phyloP scores from a whole-genome alignment of 805 yeast species.

The Maudiozyma saulgeensis region DNA sequence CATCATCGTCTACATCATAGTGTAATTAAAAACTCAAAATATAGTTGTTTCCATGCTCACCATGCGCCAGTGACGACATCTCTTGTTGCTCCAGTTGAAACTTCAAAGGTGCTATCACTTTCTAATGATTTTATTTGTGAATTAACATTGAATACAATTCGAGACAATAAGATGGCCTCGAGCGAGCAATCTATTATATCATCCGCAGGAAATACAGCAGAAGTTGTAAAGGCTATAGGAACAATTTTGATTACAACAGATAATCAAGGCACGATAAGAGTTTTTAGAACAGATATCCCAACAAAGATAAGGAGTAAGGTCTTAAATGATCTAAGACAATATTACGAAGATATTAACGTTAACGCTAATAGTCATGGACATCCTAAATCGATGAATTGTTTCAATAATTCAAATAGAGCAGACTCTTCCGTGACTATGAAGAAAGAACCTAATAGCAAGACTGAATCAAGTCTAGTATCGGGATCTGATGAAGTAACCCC shows the following conservation, averaged over 20 bases:
- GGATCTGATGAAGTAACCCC: background rate
- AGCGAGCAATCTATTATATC: background rate
- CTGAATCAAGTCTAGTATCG: background rate
- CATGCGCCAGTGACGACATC: conserved; percentile 67
- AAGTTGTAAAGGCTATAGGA: conserved; percentile 27
- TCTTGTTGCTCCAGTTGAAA: conserved; percentile 62
- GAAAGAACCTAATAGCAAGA: background rate
- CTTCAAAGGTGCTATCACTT: conserved; percentile 53
- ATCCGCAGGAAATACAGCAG: background rate
- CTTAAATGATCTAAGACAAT: conserved; percentile 11
- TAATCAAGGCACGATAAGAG: conserved; percentile 57
- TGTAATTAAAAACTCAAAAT: conserved; percentile 37
- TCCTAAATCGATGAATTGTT: background rate
- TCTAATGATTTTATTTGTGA: conserved; percentile 79
- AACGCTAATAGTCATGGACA: background rate
- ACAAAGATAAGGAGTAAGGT: conserved; percentile 33
- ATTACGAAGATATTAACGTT: background rate
- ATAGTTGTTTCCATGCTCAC: conserved; percentile 70
- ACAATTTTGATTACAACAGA: conserved; percentile 68
- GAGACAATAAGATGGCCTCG: background rate
- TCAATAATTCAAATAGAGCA: background rate
- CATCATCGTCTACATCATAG: background rate
- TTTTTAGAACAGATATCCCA: conserved; percentile 72
- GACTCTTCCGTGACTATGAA: background rate
- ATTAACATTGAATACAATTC: conserved; percentile 30